A percentile compares a stretch with the other conserved stretches of the same genome.
Evolutionary conservation across 768 basidiomycete species (phyloP).

Genomic region (Trametes punicea): DNA sequence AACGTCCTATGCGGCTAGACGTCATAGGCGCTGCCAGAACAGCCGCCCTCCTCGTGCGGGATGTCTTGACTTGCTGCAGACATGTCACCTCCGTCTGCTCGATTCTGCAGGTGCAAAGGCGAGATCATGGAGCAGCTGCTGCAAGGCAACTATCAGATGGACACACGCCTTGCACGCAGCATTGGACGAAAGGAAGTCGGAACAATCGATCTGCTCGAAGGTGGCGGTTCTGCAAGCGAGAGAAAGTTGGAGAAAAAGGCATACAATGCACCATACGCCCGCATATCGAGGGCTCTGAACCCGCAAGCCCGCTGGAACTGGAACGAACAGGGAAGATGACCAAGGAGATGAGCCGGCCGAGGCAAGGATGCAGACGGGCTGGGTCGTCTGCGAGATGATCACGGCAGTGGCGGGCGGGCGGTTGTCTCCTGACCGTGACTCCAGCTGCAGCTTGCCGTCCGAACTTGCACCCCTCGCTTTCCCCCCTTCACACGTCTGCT

Average conservation of each 20-base stretch:
- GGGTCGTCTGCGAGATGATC: not conserved
- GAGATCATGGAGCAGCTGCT: not conserved
- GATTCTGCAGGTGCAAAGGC: not conserved
- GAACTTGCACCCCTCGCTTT: not conserved
- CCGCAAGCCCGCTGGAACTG: too few species aligned
- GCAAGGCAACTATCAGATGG: conserved; percentile 7
- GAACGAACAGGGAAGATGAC: not conserved
- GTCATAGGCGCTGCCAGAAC: conserved; percentile 5
- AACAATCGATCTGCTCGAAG: not conserved
- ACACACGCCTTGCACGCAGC: conserved; percentile 16
- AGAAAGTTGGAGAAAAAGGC: not conserved
- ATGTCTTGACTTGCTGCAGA: not conserved
- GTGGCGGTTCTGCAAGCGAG: not conserved
- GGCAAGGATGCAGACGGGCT: not conserved
- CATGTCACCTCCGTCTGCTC: not conserved
- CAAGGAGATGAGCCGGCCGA: not conserved
- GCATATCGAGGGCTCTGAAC: too few species aligned
- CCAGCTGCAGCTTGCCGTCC: not conserved
- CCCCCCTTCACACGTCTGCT: conserved; percentile 18
- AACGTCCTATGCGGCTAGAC: too few species aligned
- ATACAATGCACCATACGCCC: too few species aligned
- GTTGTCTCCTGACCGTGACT: conserved; percentile 6
- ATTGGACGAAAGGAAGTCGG: not conserved
- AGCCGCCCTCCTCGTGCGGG: too few species aligned
- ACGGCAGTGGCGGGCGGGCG: not conserved